These are phyloP conservation scores for Botryotinia calthae DNA, from an alignment of 2,329 filamentous ascomycete genomes.

Conservation along the genomic window DNA sequence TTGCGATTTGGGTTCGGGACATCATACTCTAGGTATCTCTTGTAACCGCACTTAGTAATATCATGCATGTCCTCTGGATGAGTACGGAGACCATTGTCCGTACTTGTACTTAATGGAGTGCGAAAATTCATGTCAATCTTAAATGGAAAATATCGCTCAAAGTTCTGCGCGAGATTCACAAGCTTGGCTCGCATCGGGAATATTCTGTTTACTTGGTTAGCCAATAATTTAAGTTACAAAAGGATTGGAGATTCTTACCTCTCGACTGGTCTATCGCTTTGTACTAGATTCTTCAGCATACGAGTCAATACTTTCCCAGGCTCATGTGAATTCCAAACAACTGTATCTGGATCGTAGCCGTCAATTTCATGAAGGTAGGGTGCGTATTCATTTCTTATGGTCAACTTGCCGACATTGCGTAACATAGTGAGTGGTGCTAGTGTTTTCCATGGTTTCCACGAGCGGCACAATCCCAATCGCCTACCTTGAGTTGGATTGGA, in stretches of 20 bases:
- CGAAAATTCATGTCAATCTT: not conserved
- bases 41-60: not conserved
- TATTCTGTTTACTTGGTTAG: not conserved
- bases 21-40: not conserved
- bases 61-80: not conserved
- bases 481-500: not conserved
- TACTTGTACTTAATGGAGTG: not conserved
- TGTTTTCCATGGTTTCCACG: not conserved
- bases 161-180: not conserved
- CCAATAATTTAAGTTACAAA: not conserved
- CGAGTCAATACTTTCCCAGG: not conserved
- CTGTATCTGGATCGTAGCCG: not conserved
- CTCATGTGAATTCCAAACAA: not conserved
- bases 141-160: constrained; percentile 5
- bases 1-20: not conserved
- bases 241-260: not conserved
- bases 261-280: not conserved
- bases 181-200: not conserved
- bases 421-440: constrained; percentile 3
- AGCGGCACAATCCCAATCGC: not conserved
- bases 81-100: not conserved
- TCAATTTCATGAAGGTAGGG: not conserved
- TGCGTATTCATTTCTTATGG: not conserved
- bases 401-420: not conserved
- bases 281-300: not conserved